A percentile compares a stretch with the other conserved stretches of the same genome.
Evolutionary conservation across 2,329 filamentous ascomycete species (phyloP).

Genomic region (Exutisphaerella laricina): DNA sequence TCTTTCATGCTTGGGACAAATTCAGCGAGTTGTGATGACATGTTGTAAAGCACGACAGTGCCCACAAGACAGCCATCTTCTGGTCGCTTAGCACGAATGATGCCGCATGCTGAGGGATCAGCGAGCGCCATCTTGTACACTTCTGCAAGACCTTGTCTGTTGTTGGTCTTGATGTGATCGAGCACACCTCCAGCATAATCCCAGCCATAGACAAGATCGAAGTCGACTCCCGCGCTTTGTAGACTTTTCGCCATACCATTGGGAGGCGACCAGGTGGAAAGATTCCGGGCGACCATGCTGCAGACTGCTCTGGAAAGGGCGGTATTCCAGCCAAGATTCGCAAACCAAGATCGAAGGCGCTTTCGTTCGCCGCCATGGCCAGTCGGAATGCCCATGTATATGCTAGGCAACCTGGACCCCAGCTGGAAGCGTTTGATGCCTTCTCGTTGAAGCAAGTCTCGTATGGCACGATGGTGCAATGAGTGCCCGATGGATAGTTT

Average conservation of each 20-base stretch:
- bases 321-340: conserved; percentile 82
- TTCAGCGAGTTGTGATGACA: conserved; percentile 60
- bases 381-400: conserved; percentile 80
- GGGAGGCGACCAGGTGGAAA: conserved; percentile 68
- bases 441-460: conserved; percentile 64
- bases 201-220: conserved; percentile 76
- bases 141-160: conserved; percentile 71
- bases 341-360: conserved; percentile 71
- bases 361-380: conserved; percentile 56
- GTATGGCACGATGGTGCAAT: conserved; percentile 77
- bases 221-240: conserved; percentile 66
- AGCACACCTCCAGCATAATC: conserved; percentile 70
- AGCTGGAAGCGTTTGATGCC: conserved; percentile 76
- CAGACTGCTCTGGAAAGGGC: conserved; percentile 57
- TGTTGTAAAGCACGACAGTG: conserved; percentile 72
- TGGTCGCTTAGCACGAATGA: conserved; percentile 72
- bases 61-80: conserved; percentile 65
- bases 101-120: conserved; percentile 66
- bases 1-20: conserved; percentile 65
- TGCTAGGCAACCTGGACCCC: conserved; percentile 72
- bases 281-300: conserved; percentile 67
- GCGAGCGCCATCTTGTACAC: conserved; percentile 71
- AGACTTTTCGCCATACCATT: conserved; percentile 71
- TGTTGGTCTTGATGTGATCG: conserved; percentile 66
- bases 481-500: conserved; percentile 88